Evolutionary conservation across 768 basidiomycete species (phyloP).

Genomic region (Phanerochaete sordida): DNA sequence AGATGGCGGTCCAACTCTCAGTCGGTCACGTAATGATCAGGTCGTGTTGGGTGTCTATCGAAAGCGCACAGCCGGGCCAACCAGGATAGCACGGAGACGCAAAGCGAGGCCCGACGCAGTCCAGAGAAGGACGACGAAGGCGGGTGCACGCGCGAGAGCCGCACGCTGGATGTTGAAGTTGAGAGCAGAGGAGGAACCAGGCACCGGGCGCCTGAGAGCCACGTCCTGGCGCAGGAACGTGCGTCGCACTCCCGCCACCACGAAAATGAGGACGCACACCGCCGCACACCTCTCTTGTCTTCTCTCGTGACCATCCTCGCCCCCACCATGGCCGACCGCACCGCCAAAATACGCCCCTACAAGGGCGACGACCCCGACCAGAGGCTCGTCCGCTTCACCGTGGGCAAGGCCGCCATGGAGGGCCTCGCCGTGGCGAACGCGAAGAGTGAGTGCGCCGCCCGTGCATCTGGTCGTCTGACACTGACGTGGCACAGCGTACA

Average conservation of each 20-base stretch:
- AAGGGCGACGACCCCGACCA: slow-evolving; percentile 55
- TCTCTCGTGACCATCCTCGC: not conserved
- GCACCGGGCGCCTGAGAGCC: not conserved
- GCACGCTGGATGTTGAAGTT: not conserved
- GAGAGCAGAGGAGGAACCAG: not conserved
- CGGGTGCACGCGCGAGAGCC: not conserved
- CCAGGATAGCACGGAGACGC: not conserved
- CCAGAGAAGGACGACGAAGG: not conserved
- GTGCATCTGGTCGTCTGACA: not conserved
- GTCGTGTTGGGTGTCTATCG: not conserved
- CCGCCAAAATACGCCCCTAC: slow-evolving; percentile 48
- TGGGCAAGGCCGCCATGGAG: slow-evolving; percentile 67
- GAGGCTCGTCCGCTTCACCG: slow-evolving; percentile 57
- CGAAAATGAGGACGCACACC: not conserved
- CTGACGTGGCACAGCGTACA: slow-evolving; percentile 38
- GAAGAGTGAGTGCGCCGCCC: slow-evolving; percentile 37
- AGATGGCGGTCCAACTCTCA: not conserved
- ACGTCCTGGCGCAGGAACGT: not conserved
- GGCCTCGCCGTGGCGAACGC: slow-evolving; percentile 64
- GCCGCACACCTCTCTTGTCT: not conserved
- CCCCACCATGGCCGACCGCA: slow-evolving; percentile 21
- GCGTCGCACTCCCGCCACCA: not conserved
- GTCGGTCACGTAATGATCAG: not conserved
- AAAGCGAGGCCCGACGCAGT: not conserved
- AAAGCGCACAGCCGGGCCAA: not conserved